phyloP scores from a whole-genome alignment of 176 grass and related monocot species.

The Tillandsia fasciculata region DNA sequence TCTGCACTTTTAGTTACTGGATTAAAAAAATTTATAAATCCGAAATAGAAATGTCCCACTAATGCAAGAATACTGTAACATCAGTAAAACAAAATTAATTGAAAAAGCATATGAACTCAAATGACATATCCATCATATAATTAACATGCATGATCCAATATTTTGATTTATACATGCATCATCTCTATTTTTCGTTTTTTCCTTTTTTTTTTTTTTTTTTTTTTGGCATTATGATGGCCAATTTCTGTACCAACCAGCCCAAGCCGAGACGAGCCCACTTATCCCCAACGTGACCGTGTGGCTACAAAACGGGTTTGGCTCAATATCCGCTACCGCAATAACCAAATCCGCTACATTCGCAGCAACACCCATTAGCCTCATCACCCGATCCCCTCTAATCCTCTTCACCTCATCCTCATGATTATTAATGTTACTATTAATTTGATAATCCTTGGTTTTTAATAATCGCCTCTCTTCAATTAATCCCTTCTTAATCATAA shows the following conservation, averaged over 20 bases:
- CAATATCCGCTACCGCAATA: constrained; percentile 60
- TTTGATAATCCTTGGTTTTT: background rate
- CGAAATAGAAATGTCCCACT: too few species aligned
- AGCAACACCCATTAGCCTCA: constrained; percentile 83
- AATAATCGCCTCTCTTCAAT: constrained; percentile 36
- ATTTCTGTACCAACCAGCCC: constrained; percentile 92
- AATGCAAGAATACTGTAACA: too few species aligned
- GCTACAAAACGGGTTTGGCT: constrained; percentile 89
- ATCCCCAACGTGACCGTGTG: constrained; percentile 78
- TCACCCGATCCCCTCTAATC: constrained; percentile 67
- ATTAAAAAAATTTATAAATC: too few species aligned
- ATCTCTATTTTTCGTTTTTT: background rate
- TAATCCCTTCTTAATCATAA: constrained; percentile 70
- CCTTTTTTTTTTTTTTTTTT: background rate
- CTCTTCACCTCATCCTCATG: constrained; percentile 24
- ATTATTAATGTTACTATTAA: background rate
- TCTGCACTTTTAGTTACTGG: too few species aligned
- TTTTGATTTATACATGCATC: background rate
- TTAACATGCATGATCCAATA: too few species aligned
- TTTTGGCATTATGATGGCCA: constrained; percentile 51
- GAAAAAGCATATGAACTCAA: too few species aligned
- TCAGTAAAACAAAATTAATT: too few species aligned
- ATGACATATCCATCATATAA: too few species aligned
- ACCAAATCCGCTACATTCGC: constrained; percentile 75
- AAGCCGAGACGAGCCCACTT: constrained; percentile 86